Base-by-base conservation (phyloP, 108 stramenopile genomes). In the Nitzschia palea region DNA sequence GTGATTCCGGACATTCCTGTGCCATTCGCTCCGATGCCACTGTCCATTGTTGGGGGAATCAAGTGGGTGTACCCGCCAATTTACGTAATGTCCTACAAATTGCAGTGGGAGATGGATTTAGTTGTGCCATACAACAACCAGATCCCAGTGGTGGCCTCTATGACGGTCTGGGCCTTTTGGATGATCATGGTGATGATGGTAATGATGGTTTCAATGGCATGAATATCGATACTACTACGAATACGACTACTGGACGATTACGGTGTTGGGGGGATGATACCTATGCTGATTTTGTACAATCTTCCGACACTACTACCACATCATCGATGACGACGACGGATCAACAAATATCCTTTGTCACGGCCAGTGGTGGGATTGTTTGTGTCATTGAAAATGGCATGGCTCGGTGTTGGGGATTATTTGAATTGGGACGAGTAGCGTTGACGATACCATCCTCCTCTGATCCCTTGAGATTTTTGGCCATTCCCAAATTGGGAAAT, bases 81-180 rank as follows among this genome's bases (percentile, higher is more conserved):
- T 20, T 55, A 26, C 30, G 25, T 30, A 3, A 55, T 29, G 54
- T 17, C 2, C 5, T 5, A 27, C 6, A 8, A 3, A 55, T 55
- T 20, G 54, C 54, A 25, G 54, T 55, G 9, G 54, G 54, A 55
- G 54, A 55, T 30, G 54, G 54, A 8, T 55, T 29, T 30, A 32
- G 28, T 31, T 55, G 54, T 31, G 54, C 54, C 54, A 55, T 55
- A 29, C 23, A 28, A 30, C 10, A 28, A 8, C n/a, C n/a, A n/a
- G n/a, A n/a, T n/a, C n/a, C n/a, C n/a, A n/a, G n/a, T n/a, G n/a
- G n/a, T n/a, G n/a, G n/a, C n/a, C n/a, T n/a, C n/a, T n/a, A n/a
- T n/a, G n/a, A n/a, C n/a, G n/a, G n/a, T n/a, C n/a, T n/a, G n/a
- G n/a, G n/a, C n/a, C n/a, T n/a, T n/a, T n/a, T n/a, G n/a, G n/a